Conservation (phyloP, 768 basidiomycete species). For the Agaricus blazei region DNA sequence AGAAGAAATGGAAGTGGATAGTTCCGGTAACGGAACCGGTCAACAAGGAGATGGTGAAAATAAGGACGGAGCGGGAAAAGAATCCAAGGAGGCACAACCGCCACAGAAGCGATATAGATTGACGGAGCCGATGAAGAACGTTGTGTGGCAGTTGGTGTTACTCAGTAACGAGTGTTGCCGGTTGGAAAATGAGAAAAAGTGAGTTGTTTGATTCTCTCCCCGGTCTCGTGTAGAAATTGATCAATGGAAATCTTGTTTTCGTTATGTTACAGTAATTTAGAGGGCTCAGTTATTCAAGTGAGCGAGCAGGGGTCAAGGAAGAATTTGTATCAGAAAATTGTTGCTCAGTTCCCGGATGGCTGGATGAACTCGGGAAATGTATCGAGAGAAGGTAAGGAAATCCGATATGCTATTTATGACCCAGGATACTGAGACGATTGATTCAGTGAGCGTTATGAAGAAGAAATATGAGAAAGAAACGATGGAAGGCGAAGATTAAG, state of each 20-base stretch:
- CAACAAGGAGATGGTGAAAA: conserved; percentile 17
- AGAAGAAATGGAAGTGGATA: conserved; percentile 31
- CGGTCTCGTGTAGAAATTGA: neutral
- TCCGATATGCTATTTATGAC: neutral
- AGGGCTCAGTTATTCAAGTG: conserved; percentile 64
- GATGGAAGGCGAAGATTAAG: conserved; percentile 47
- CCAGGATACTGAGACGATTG: neutral
- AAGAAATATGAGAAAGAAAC: conserved; percentile 73
- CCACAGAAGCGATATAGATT: conserved; percentile 75
- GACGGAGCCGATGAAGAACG: conserved; percentile 75
- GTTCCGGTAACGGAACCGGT: conserved; percentile 9
- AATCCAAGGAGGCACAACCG: conserved; percentile 41
- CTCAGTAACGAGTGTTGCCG: conserved; percentile 82
- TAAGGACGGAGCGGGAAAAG: conserved; percentile 24
- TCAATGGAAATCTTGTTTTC: neutral
- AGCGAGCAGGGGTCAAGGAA: conserved; percentile 82
- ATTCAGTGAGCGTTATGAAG: conserved; percentile 77
- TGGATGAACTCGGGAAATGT: conserved; percentile 88
- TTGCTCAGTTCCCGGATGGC: conserved; percentile 73
- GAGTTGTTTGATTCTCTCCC: conserved; percentile 13
- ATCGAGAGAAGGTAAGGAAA: conserved; percentile 69
- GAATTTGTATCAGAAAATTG: conserved; percentile 80
- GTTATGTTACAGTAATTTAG: conserved; percentile 37
- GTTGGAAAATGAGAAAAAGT: conserved; percentile 45
- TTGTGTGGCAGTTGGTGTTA: conserved; percentile 77